phyloP scores from a whole-genome alignment of 148 eudicot genomes.

The Rhododendron vialii region DNA sequence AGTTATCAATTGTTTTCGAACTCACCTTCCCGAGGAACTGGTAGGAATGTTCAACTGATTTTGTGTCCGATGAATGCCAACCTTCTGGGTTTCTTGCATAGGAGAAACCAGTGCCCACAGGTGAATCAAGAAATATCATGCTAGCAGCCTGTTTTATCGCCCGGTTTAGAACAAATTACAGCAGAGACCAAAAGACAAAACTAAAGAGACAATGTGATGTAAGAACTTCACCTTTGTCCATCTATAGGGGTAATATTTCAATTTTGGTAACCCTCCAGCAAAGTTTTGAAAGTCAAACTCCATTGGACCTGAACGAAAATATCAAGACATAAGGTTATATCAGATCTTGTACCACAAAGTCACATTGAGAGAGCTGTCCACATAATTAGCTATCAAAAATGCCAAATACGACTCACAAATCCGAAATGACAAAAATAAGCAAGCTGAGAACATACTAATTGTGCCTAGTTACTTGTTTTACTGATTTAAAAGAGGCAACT shows the following conservation, averaged over 20 bases:
- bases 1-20: not conserved
- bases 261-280: conserved; percentile 16
- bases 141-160: conserved; percentile 17
- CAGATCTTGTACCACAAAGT: not conserved
- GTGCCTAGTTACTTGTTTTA: not conserved
- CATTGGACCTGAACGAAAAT: conserved; percentile 10
- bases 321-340: not conserved
- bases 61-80: conserved; percentile 19
- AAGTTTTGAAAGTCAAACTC: conserved; percentile 16
- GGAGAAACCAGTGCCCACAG: conserved; percentile 34
- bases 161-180: no score
- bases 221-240: conserved; percentile 16
- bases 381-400: not conserved
- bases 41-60: conserved; percentile 18
- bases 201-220: not conserved
- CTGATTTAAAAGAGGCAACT: not conserved
- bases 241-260: conserved; percentile 18
- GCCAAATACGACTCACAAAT: no score
- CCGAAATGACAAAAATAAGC: no score
- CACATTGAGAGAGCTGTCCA: not conserved
- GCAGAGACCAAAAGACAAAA: not conserved
- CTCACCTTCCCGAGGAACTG: conserved; percentile 24
- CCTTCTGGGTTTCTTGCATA: conserved; percentile 19
- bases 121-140: conserved; percentile 29
- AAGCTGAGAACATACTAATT: not conserved